Evolutionary conservation across 148 eudicot species (phyloP).

Genomic region (Diospyros lotus): DNA sequence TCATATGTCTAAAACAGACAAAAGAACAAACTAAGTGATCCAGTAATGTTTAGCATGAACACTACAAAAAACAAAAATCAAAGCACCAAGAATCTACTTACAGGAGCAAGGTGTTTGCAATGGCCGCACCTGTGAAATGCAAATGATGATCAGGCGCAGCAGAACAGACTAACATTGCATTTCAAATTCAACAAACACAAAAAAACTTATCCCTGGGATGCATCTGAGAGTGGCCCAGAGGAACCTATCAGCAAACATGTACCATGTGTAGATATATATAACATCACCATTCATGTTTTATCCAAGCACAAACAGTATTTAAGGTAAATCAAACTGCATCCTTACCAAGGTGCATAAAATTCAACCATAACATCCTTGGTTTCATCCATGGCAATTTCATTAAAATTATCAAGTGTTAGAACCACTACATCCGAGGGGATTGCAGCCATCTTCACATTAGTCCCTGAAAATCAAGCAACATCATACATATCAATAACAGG

Average conservation of each 20-base stretch:
- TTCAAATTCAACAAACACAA: background rate
- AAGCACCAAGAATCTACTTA: constrained; percentile 35
- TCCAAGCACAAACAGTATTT: background rate
- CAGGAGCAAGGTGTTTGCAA: constrained; percentile 95
- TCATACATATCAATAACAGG: background rate
- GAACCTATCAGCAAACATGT: background rate
- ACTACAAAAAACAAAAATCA: background rate
- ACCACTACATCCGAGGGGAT: constrained; percentile 75
- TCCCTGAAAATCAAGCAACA: constrained; percentile 47
- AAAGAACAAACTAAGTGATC: constrained; percentile 6
- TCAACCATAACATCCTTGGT: constrained; percentile 87
- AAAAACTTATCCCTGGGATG: background rate
- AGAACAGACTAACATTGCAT: constrained; percentile 4
- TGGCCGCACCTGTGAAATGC: constrained; percentile 84
- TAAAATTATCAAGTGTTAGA: constrained; percentile 67
- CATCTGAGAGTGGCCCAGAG: background rate
- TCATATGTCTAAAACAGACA: constrained; percentile 55
- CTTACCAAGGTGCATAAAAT: constrained; percentile 96
- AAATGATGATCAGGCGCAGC: constrained; percentile 5
- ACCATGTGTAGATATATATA: background rate
- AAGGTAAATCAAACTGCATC: background rate
- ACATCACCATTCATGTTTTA: background rate
- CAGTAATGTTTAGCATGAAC: background rate
- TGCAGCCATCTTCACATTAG: constrained; percentile 84
- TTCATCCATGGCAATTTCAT: constrained; percentile 76